Evolutionary conservation across 2,329 filamentous ascomycete species (phyloP), one percentile per base, ranked within the genome.

Genomic region (Gyromitra esculenta): DNA sequence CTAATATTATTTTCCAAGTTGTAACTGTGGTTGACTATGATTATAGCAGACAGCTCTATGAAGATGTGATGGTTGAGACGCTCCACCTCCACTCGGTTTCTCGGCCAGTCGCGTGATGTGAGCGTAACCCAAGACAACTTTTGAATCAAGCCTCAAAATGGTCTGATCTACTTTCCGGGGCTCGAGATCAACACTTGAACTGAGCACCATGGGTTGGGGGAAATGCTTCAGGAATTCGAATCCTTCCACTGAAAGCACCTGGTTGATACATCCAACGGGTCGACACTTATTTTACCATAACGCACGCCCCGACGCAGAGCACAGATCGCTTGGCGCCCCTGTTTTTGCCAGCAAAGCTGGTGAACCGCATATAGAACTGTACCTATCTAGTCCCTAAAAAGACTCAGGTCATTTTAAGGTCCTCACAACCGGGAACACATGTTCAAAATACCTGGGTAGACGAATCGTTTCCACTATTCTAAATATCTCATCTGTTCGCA

Each of bases 311-410:
- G 50, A 63, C 35, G 70, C 72, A 64, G 65, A 70, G 72, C 59
- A 75, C 72, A 31, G 72, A 50, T 65, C 59, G 31, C 72, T 75
- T 71, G 65, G 66, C 66, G 56, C 41, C 59, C 59, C 50, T 65
- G 45, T 75, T 75, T 66, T 71, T 75, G 65, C 72, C 72, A 71
- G 59, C 72, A 65, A 64, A 75, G 65, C 72, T 64, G 57, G 71
- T 48, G 43, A 39, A 64, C 48, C 18, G 37, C 39, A 59, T 57
- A 68, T 18, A 57, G 48, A 56, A 37, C 43, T n/a, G 13, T 62
- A 48, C 11, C n/a, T 70, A 37, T 37, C 56, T 69, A 64, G 56
- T 50, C 72, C 56, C 48, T 50, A 45, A 74, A 71, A 56, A 56
- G 56, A 37, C 65, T 43, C 39, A 50, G 8, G 45, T 64, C 21